These are phyloP conservation scores for Hyaloscypha hepaticicola DNA, from an alignment of 495 filamentous ascomycete species.

Conservation along the genomic window DNA sequence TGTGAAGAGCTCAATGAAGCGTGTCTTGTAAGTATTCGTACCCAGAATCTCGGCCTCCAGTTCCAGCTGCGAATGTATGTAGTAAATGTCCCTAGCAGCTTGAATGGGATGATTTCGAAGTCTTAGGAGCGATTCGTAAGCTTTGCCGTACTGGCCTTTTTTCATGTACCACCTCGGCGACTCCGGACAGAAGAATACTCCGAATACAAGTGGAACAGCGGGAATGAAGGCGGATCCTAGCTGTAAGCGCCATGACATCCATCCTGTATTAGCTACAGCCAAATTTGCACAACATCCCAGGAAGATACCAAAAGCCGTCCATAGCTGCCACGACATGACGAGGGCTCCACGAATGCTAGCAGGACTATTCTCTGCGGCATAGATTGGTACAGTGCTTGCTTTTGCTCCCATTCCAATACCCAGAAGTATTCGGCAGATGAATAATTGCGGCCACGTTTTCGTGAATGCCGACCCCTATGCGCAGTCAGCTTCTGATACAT, in stretches of 20 bases:
- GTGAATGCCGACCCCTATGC: conserved; percentile 62
- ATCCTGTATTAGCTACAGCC: conserved; percentile 52
- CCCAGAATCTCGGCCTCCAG: conserved; percentile 46
- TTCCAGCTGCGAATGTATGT: conserved; percentile 60
- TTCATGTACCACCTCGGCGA: conserved; percentile 65
- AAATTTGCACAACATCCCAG: conserved; percentile 71
- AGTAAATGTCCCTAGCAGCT: conserved; percentile 75
- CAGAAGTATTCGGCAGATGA: conserved; percentile 62
- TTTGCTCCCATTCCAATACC: conserved; percentile 73
- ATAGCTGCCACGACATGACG: conserved; percentile 86
- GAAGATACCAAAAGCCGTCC: conserved; percentile 69
- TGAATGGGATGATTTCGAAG: conserved; percentile 67
- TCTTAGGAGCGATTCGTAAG: conserved; percentile 57
- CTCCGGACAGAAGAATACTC: conserved; percentile 75
- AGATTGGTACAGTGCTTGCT: conserved; percentile 67
- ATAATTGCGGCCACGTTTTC: conserved; percentile 61
- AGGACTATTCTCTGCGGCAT: conserved; percentile 75
- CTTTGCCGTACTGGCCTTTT: conserved; percentile 60
- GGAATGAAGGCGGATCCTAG: conserved; percentile 78
- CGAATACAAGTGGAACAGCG: conserved; percentile 61
- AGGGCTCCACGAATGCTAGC: conserved; percentile 72
- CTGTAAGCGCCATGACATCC: conserved; percentile 73
- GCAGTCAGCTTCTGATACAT: no score
- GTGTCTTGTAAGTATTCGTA: conserved; percentile 44
- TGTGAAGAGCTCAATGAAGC: conserved; percentile 58